Evolutionary conservation across 83 land plant genomes (phyloP), one percentile per base, ranked within the genome.

Genomic region (Picea mariana): DNA sequence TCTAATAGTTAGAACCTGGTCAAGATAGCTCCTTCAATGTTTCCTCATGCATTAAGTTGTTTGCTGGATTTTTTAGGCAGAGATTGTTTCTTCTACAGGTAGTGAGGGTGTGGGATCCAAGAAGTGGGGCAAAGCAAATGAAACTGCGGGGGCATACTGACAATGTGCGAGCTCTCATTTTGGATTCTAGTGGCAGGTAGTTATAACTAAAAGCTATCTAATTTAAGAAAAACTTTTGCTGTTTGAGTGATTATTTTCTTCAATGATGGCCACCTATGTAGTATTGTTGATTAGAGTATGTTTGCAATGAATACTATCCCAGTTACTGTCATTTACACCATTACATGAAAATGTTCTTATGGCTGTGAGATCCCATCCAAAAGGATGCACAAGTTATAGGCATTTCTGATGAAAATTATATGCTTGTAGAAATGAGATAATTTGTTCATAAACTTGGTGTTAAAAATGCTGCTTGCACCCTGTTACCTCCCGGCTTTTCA

Each of bases 101-200:
- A 75, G 90, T 97, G 40, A 89, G 99, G 81, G 98, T 97, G 38
- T 97, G 99, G 99, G 99, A 97, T 79, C 95, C 98, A 75, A 95
- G 99, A 88, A 90, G 79, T 87, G 99, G 99, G 67, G 86, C 95
- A 80, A 97, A 97, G 86, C 94, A 87, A 67, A 91, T 97, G 95
- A 97, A 97, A 79, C 86, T 97, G 6, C 89, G 96, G 87, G 99
- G 99, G 27, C 99, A 97, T 86, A 95, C 97, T 59, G 99, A 97
- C 82, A 97, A 97, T 75, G 92, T 97, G 65, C 86, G 99, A 79
- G 94, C 97, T 67, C 84, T 97, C 80, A 90, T 95, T 65, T 78
- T 97, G 73, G 99, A 97, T 86, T 85, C 99, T 26, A 88, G 87
- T 87, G 99, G 99, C 85, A 93, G 99, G 99, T 97, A 77, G 20